These are phyloP conservation scores for barrel medic (Medicago truncatula) DNA, from an alignment of 306 rosid genomes.

Conservation along the genomic window DNA sequence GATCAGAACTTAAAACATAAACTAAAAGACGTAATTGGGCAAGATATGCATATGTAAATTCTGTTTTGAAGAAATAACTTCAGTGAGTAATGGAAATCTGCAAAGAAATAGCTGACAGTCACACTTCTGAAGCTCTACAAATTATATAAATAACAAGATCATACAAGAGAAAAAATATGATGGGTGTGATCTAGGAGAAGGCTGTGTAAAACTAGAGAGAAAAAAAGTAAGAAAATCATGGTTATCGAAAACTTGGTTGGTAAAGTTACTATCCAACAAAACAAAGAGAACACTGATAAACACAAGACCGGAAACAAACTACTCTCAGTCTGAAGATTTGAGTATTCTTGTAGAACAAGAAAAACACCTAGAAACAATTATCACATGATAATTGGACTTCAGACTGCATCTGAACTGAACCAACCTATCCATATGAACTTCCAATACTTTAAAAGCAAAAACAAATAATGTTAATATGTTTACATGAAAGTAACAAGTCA, in stretches of 20 bases:
- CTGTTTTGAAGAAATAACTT: not conserved
- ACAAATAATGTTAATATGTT: slow-evolving; percentile 7
- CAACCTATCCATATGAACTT: not conserved
- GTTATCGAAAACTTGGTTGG: not conserved
- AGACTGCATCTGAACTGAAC: not conserved
- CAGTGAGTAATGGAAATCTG: not conserved
- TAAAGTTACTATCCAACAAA: not conserved
- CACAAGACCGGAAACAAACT: not conserved
- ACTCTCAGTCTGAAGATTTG: not conserved
- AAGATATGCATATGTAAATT: not conserved
- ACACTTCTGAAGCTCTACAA: not conserved
- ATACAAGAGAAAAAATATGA: not conserved
- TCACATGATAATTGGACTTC: not conserved
- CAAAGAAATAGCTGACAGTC: not conserved
- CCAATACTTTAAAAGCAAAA: not conserved
- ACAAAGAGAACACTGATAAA: slow-evolving; percentile 8
- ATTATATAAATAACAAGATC: not conserved
- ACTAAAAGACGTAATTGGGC: not conserved
- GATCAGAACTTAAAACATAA: not conserved
- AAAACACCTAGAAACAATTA: not conserved
- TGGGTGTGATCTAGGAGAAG: too few relatives aligned
- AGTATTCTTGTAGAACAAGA: not conserved
- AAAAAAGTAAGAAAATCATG: not conserved
- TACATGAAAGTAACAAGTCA: slow-evolving; percentile 29
- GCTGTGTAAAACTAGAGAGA: not conserved